Evolutionary conservation across 2,329 filamentous ascomycete species (phyloP), one percentile per base, ranked within the genome.

Genomic region (Trichoderma arundinaceum): DNA sequence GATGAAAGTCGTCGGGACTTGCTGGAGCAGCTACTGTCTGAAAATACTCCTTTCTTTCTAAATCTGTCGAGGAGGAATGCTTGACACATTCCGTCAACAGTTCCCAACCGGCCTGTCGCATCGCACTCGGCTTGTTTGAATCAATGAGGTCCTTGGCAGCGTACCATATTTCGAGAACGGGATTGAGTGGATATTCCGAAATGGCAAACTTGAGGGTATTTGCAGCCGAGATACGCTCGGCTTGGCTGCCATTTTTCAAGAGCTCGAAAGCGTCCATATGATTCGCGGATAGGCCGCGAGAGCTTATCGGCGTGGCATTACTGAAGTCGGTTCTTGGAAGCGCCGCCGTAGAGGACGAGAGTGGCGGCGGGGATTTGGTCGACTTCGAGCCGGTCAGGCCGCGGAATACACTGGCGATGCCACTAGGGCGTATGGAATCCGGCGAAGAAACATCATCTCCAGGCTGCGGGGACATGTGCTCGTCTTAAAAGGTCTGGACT

Each of bases 11-110:
- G 43, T 89, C 86, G 1, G 83, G 80, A 67, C 84, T 81, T 33
- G 83, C 83, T 9, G 82, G 77, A 7, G 81, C 81, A 12, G 86
- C 84, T 39, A 91, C 78, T 0, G 87, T 86, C 69, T 84, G 81
- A 71, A 90, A 91, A 71, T 87, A 90, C 68, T 88, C 86, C 68
- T 84, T 83, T 54, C 89, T 84, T 74, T 91, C 88, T 35, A 90
- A 81, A 69, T 88, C 86, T n/a, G 87, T 88, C 6, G 87, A 86
- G 6, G 84, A 82, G 5, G 81, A 76, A 72, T 90, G 85, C 71
- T 87, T 86, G 65, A 86, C 87, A 71, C 88, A 91, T 71, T 88
- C 87, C 32, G 83, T 85, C 49, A 91, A 77, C 10, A 91, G 82
- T 69, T 86, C 85, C 83, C 88, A 90, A 17, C 87, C 89, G n/a